These are phyloP conservation scores for Kwoniella shandongensis DNA, from an alignment of 768 basidiomycete species.

Conservation along the genomic window DNA sequence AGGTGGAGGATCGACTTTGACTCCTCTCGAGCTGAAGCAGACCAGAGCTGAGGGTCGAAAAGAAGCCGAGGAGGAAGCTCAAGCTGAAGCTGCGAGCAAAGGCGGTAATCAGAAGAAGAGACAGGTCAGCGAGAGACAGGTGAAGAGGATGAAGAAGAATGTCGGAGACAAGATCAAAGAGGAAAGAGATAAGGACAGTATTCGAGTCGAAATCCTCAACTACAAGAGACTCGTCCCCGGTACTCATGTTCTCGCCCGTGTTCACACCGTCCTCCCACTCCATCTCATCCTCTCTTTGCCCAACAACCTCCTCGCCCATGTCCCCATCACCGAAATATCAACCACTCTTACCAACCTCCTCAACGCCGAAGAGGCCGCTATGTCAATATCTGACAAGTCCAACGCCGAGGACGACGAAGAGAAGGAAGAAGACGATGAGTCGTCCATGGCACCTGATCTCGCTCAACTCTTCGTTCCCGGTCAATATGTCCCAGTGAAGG, in stretches of 20 bases:
- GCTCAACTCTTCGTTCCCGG: constrained; percentile 75
- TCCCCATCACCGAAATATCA: constrained; percentile 91
- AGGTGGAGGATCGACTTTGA: constrained; percentile 86
- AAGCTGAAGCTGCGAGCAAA: constrained; percentile 52
- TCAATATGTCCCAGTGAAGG: constrained; percentile 78
- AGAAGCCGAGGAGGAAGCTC: constrained; percentile 73
- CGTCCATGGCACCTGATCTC: constrained; percentile 62
- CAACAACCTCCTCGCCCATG: constrained; percentile 86
- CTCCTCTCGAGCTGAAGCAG: constrained; percentile 82
- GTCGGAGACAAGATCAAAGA: constrained; percentile 38
- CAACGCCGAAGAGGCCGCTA: constrained; percentile 59
- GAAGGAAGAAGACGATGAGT: constrained; percentile 56
- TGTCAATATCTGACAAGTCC: constrained; percentile 54
- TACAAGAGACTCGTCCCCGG: constrained; percentile 83
- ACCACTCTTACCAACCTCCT: constrained; percentile 71
- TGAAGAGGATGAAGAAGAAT: constrained; percentile 51
- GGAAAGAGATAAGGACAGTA: constrained; percentile 56
- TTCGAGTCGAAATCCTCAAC: constrained; percentile 82
- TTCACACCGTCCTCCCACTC: constrained; percentile 81
- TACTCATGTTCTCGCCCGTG: constrained; percentile 84
- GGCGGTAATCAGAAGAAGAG: constrained; percentile 55
- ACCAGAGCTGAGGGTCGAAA: constrained; percentile 77
- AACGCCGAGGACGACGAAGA: constrained; percentile 59
- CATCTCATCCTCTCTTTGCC: constrained; percentile 92
- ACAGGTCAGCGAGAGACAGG: constrained; percentile 52